phyloP scores from a whole-genome alignment of 129 eudicot genomes.

The Pittosporum tobira region DNA sequence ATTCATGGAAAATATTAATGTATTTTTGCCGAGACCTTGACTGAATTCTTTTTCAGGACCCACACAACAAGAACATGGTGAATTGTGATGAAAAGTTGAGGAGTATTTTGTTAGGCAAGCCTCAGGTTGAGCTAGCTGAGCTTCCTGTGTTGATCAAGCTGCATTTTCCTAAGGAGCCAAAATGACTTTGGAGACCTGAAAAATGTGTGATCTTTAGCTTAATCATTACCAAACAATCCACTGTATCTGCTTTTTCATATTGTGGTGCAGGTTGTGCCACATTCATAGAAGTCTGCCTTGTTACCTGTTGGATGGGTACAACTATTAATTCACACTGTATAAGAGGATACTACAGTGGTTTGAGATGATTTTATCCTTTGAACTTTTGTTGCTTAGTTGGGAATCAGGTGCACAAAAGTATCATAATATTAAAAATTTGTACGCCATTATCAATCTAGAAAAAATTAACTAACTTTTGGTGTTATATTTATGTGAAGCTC shows the following conservation, averaged over 20 bases:
- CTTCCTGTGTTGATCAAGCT: conserved; percentile 80
- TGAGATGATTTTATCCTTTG: too few species aligned
- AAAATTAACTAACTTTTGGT: too few species aligned
- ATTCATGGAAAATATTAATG: too few species aligned
- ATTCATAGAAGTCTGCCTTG: too few species aligned
- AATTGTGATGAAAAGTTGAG: conserved; percentile 88
- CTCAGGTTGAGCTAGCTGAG: conserved; percentile 72
- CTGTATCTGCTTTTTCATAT: background rate
- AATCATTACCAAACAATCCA: background rate
- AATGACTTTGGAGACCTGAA: conserved; percentile 23
- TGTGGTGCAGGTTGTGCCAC: background rate
- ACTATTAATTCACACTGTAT: too few species aligned
- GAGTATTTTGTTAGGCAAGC: conserved; percentile 76
- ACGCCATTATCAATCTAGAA: too few species aligned
- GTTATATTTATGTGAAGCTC: too few species aligned
- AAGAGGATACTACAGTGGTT: too few species aligned
- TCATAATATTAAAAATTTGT: too few species aligned
- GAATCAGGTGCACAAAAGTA: too few species aligned
- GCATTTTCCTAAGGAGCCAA: conserved; percentile 76
- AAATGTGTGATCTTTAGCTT: background rate
- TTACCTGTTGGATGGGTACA: too few species aligned
- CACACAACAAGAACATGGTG: conserved; percentile 69
- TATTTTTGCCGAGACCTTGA: background rate
- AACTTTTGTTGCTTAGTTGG: too few species aligned
- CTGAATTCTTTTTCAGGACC: conserved; percentile 55